phyloP scores from a whole-genome alignment of 495 filamentous ascomycete genomes.

The Annulohypoxylon stygium region DNA sequence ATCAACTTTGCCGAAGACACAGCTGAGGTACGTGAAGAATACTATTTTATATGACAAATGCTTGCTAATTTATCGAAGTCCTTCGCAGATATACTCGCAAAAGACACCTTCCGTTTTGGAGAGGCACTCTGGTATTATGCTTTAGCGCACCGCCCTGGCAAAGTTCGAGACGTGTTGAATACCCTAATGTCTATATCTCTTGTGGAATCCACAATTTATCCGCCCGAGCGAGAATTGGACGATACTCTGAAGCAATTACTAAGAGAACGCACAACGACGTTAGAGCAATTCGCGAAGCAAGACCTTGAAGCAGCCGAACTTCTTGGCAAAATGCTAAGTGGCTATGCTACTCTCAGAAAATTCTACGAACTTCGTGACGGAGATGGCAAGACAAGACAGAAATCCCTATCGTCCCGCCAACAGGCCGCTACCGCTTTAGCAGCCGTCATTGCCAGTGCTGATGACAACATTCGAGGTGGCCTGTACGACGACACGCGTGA shows the following conservation, averaged over 20 bases:
- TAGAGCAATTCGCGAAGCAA: conserved; percentile 71
- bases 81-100: conserved; percentile 78
- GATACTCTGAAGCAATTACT: conserved; percentile 73
- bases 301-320: conserved; percentile 84
- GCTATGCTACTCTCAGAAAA: conserved; percentile 86
- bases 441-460: conserved; percentile 83
- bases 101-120: conserved; percentile 78
- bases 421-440: conserved; percentile 79
- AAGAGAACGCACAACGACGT: conserved; percentile 71
- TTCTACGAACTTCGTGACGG: conserved; percentile 90
- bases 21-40: conserved; percentile 74
- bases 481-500: conserved; percentile 82
- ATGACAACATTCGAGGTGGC: conserved; percentile 89
- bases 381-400: conserved; percentile 52
- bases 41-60: conserved; percentile 21
- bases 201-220: conserved; percentile 83
- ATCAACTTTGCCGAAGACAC: conserved; percentile 76
- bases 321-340: conserved; percentile 84
- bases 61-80: conserved; percentile 65
- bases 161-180: conserved; percentile 84
- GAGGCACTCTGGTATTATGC: conserved; percentile 88
- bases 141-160: conserved; percentile 76
- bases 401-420: conserved; percentile 65
- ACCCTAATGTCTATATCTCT: conserved; percentile 89
- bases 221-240: conserved; percentile 75